A percentile compares a stretch with the other conserved stretches of the same genome.
phyloP scores from a whole-genome alignment of 257 asterid genomes.

The Solanum bulbocastanum region DNA sequence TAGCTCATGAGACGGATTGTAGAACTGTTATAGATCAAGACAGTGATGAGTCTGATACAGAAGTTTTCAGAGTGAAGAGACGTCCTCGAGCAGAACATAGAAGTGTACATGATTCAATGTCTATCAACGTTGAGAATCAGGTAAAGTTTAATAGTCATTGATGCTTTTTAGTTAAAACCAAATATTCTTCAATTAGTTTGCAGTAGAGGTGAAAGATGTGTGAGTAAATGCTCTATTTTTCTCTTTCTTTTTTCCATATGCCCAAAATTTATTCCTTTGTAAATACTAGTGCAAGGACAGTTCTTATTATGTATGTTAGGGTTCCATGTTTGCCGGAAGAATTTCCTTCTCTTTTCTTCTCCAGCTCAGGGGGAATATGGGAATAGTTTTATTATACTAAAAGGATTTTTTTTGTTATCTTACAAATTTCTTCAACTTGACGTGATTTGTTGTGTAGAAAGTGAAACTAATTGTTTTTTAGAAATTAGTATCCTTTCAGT shows the following conservation, averaged over 20 bases:
- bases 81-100: slow-evolving; percentile 54
- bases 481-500: background rate
- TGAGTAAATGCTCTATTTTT: background rate
- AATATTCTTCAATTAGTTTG: background rate
- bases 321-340: background rate
- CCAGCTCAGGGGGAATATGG: background rate
- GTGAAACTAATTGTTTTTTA: background rate
- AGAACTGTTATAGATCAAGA: slow-evolving; percentile 30
- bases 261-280: background rate
- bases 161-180: background rate
- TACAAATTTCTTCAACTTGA: background rate
- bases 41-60: slow-evolving; percentile 78
- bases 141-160: slow-evolving; percentile 18
- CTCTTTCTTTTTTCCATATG: background rate
- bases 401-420: background rate
- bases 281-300: background rate
- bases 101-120: slow-evolving; percentile 20
- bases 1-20: slow-evolving; percentile 10
- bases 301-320: background rate
- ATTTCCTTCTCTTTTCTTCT: background rate
- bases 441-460: background rate
- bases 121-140: slow-evolving; percentile 46
- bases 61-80: slow-evolving; percentile 79
- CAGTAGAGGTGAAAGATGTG: background rate
- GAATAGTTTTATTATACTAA: background rate